Percentiles rank a stretch among this genome's conserved stretches.
Conservation (phyloP, 2,329 filamentous ascomycete species). For the Chaetomium sp. region DNA sequence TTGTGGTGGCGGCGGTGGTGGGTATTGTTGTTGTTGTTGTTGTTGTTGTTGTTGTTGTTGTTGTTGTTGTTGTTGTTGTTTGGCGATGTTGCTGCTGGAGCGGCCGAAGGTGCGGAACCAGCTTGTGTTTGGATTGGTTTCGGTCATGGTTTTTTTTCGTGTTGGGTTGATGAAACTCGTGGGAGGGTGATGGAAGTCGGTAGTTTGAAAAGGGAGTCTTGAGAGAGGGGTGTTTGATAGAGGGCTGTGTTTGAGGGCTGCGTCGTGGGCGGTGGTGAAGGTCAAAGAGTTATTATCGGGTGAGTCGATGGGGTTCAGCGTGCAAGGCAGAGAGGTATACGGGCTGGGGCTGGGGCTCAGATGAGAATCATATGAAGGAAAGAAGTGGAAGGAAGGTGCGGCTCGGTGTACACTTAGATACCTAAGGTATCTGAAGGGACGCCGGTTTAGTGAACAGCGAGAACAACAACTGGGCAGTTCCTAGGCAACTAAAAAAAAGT, state of each 20-base stretch:
- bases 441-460: background rate
- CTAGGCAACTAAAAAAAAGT: background rate
- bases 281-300: background rate
- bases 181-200: background rate
- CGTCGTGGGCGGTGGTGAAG: background rate
- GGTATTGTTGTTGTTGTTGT: background rate
- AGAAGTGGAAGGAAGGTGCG: conserved; percentile 9
- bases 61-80: background rate
- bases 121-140: conserved; percentile 13
- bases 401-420: background rate
- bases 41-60: background rate
- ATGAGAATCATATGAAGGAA: background rate
- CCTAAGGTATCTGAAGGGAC: no score
- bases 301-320: background rate
- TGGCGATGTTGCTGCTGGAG: conserved; percentile 11
- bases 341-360: background rate
- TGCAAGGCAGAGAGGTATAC: background rate
- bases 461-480: background rate
- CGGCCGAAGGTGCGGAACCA: conserved; percentile 24
- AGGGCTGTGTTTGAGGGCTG: background rate
- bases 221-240: background rate
- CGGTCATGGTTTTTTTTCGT: conserved; percentile 14
- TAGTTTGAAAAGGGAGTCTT: background rate
- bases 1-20: background rate
- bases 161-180: no score